These are phyloP conservation scores for Colletotrichum sp. DNA, from an alignment of 2,329 filamentous ascomycete genomes.

Conservation along the genomic window DNA sequence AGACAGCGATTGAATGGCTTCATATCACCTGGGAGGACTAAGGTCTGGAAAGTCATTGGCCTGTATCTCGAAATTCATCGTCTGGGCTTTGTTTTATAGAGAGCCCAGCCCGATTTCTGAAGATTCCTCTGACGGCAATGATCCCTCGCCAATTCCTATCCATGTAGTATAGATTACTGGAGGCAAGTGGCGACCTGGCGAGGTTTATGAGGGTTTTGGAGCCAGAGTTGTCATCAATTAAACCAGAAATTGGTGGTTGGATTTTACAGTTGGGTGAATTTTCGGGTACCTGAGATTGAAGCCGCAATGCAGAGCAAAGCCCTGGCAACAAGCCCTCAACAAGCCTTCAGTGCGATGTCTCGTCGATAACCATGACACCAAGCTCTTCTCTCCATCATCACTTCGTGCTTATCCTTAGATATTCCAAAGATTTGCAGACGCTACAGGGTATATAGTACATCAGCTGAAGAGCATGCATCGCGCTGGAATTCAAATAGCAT, in stretches of 20 bases:
- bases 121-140: background rate
- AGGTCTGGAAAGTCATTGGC: no score
- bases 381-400: background rate
- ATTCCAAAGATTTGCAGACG: background rate
- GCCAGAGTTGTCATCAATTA: no score
- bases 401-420: background rate
- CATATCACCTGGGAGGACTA: no score
- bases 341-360: accelerated
- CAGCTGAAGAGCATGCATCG: background rate
- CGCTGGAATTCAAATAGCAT: background rate
- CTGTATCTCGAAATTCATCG: accelerated
- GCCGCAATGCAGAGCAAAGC: background rate
- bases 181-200: no score
- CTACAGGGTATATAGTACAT: no score
- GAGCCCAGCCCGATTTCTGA: accelerated
- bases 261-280: no score
- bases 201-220: no score
- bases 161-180: no score
- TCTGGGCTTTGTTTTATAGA: background rate
- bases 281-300: background rate
- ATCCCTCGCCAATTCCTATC: accelerated
- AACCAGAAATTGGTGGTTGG: no score
- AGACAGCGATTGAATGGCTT: no score
- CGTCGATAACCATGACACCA: background rate
- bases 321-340: background rate